Evolutionary conservation across 768 basidiomycete genomes (phyloP), one percentile per base, ranked within the genome.

Genomic region (Kwoniella shandongensis): DNA sequence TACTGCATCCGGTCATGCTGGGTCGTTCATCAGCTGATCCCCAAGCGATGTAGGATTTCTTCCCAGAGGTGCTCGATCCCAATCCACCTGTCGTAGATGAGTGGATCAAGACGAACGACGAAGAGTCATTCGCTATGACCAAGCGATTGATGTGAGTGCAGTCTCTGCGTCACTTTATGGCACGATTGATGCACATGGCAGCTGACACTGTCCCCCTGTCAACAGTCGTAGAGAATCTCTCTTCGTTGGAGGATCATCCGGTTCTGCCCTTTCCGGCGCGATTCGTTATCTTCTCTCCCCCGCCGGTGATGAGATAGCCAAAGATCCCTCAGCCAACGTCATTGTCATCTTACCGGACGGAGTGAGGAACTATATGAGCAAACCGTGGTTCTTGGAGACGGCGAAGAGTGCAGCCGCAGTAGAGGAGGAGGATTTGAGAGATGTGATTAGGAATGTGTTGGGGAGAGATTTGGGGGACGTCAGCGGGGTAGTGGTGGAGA

Each of bases 341-440:
- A 89, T 99, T 0, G 81, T 97, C 0, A 66, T 99, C 26, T 79
- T 96, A 8, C 85, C 96, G 35, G 96, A 99, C 70, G 91, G 92
- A 1, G 85, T 96, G 52, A 83, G 91, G 65, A 94, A 94, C 74
- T 94, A 94, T 72, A 92, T 94, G 85, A 88, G 87, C 78, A 93
- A 91, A 70, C 83, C 86, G 11, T 94, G 91, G 91, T 93, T 93
- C 78, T 77, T 91, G 61, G 80, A 59, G n/a, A 54, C 55, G 15
- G 46, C 61, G 22, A 54, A 59, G 30, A 38, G 42, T 17, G 40
- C 46, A 1, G 26, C 27, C 20, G 25, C 38, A n/a, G 18, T 29
- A 15, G 49, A 29, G 6, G 41, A 59, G 18, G 61, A 57, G 40
- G 50, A 47, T 15, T 30, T 72, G 30, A 52, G 62, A 20, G 30